A percentile compares a stretch with the other conserved stretches of the same genome.
Evolutionary conservation across 352 stramenopile genomes (phyloP).

Genomic region (Pythium apleroticum): DNA sequence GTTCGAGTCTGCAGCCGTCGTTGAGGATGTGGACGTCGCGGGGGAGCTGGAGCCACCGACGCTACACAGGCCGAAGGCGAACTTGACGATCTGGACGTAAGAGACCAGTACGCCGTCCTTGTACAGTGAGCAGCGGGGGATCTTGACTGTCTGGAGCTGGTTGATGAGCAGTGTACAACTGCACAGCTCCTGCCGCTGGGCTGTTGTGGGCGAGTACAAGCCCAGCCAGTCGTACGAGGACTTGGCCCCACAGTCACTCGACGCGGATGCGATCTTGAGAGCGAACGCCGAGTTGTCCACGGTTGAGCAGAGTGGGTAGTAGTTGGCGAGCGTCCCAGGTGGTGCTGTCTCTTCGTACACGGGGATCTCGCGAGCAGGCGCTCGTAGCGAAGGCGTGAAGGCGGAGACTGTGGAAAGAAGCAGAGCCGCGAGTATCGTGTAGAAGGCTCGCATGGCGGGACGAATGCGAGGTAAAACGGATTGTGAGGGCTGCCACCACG

Average conservation of each 20-base stretch:
- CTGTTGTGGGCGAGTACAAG: background rate
- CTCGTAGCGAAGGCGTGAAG: too few species aligned
- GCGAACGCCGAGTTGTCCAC: conserved; percentile 5
- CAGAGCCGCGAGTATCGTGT: too few species aligned
- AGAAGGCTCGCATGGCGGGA: too few species aligned
- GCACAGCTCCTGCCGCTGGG: background rate
- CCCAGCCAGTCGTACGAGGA: background rate
- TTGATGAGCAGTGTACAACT: conserved; percentile 11
- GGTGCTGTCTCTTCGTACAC: too few species aligned
- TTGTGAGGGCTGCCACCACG: too few species aligned
- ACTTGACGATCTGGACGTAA: background rate
- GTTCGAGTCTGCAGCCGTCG: too few species aligned
- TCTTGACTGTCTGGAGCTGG: background rate
- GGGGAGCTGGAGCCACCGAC: too few species aligned
- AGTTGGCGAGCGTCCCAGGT: too few species aligned
- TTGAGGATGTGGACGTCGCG: too few species aligned
- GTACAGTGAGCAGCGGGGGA: background rate
- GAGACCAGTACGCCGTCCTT: background rate
- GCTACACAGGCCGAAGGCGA: background rate
- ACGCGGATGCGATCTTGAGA: conserved; percentile 12
- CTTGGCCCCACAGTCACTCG: conserved; percentile 4
- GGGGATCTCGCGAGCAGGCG: too few species aligned
- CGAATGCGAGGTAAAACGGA: too few species aligned
- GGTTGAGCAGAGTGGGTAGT: conserved; percentile 17
- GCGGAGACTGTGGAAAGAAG: too few species aligned